Evolutionary conservation across 495 filamentous ascomycete genomes (phyloP).

Genomic region (Neurospora cerealis): DNA sequence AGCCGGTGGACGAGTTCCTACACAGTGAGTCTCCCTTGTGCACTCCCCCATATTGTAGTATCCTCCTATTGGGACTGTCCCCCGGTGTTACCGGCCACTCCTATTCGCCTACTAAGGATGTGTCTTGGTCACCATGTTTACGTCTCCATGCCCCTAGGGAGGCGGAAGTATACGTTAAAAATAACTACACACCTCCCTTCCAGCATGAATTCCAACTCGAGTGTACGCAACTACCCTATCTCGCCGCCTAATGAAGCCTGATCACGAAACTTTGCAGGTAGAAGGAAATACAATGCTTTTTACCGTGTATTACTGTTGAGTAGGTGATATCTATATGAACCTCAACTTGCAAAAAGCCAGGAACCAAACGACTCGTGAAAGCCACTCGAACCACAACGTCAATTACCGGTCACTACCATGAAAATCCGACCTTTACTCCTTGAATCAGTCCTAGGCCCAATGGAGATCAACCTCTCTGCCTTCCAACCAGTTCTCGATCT

Average conservation of each 20-base stretch:
- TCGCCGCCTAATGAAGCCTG: neutral
- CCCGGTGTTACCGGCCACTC: too few relatives aligned
- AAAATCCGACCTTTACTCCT: neutral
- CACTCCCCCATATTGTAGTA: too few relatives aligned
- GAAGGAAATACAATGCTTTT: neutral
- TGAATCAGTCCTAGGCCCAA: constrained; percentile 5
- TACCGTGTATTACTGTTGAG: neutral
- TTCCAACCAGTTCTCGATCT: constrained; percentile 36
- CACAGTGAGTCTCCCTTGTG: too few relatives aligned
- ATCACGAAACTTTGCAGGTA: neutral
- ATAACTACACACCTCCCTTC: neutral
- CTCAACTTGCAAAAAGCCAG: neutral
- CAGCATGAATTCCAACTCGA: neutral
- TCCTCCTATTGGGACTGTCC: too few relatives aligned
- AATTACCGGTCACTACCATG: neutral
- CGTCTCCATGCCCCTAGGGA: neutral
- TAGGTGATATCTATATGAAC: neutral
- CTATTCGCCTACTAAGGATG: too few relatives aligned
- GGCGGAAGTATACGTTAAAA: neutral
- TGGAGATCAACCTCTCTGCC: constrained; percentile 23
- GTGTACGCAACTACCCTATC: neutral
- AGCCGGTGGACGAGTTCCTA: too few relatives aligned
- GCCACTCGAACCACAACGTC: neutral
- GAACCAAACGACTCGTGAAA: neutral
- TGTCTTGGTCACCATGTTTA: neutral